Base-by-base conservation (phyloP, 2,329 filamentous ascomycete species). In the Aspergillus texensis region DNA sequence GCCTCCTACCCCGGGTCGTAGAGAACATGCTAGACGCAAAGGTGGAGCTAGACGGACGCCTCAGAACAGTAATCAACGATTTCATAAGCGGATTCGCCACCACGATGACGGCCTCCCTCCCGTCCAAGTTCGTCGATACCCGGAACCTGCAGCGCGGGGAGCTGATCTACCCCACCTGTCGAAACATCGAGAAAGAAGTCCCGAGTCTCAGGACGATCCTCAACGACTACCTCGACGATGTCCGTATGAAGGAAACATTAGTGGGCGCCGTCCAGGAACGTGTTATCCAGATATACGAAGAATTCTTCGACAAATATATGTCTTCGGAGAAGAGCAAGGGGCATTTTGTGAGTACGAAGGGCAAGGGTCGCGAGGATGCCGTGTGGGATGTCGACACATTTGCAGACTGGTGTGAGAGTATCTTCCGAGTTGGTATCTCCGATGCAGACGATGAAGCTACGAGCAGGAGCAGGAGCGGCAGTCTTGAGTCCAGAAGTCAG, bases 11-110 rank as follows among this genome's bases (percentile, higher is more conserved):
- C 0, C 86, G 86, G 53, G 88, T 91, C 3, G 86, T 91, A 0
- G 87, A 90, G 72, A 90, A 90, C 72, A 90, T 91, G 88, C 82
- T 90, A 19, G 88, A 91, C 71, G 88, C 88, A 24, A 90, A 90
- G 77, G 87, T 86, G 12, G 88, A 91, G 73, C 81, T 91, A 0
- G 88, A 91, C 67, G 86, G 85, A 0, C 80, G 85, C 9, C 79
- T 91, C 9, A 78, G 88, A 46, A 85, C 83, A 6, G 86, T 87
- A 1, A 90, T 91, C 73, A 89, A 87, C 62, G 86, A 89, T 63
- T 89, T 91, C 67, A 89, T 88, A n/a, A 82, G 81, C 55, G 79
- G 80, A 32, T 88, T 86, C 66, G 84, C 87, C 1, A 74, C 74
- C 0, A 80, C 83, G 50, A 89, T 91, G 81, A 86, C 85, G 0